These are phyloP conservation scores for Coleophoma crateriformis DNA, from an alignment of 2,329 filamentous ascomycete species.

Conservation along the genomic window DNA sequence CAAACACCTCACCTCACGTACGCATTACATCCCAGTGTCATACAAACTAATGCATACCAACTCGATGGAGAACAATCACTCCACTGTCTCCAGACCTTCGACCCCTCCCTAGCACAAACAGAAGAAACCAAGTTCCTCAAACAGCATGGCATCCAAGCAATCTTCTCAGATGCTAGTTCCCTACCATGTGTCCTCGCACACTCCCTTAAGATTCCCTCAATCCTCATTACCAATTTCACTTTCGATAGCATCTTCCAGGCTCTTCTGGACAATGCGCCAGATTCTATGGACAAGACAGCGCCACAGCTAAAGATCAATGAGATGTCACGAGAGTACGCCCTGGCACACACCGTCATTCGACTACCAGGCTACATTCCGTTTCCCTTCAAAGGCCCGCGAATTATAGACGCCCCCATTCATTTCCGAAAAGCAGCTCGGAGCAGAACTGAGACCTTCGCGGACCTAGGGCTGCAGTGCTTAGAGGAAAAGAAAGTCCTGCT, in stretches of 20 bases:
- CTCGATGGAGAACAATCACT: slow-evolving; percentile 7
- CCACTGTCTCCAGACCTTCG: slow-evolving; percentile 5
- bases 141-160: slow-evolving; percentile 5
- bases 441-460: slow-evolving; percentile 3
- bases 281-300: neutral
- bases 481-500: slow-evolving; percentile 4
- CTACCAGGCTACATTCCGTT: slow-evolving; percentile 11
- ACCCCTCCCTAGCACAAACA: slow-evolving; percentile 1
- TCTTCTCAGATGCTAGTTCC: slow-evolving; percentile 5
- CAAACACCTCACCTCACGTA: slow-evolving; percentile 1
- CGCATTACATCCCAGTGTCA: slow-evolving; percentile 4
- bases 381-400: slow-evolving; percentile 4
- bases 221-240: slow-evolving; percentile 10
- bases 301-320: slow-evolving; percentile 6
- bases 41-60: slow-evolving; percentile 9
- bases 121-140: slow-evolving; percentile 7
- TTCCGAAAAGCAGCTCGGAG: slow-evolving; percentile 6
- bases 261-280: slow-evolving; percentile 6
- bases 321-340: slow-evolving; percentile 6
- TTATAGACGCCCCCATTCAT: slow-evolving; percentile 9
- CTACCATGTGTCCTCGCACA: slow-evolving; percentile 8
- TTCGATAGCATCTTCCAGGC: slow-evolving; percentile 10
- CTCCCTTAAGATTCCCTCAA: slow-evolving; percentile 4
- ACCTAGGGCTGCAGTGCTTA: slow-evolving; percentile 1
- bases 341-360: slow-evolving; percentile 10